phyloP scores from a whole-genome alignment of 169 alveolate genomes.

The Cryptosporidium bovis region DNA sequence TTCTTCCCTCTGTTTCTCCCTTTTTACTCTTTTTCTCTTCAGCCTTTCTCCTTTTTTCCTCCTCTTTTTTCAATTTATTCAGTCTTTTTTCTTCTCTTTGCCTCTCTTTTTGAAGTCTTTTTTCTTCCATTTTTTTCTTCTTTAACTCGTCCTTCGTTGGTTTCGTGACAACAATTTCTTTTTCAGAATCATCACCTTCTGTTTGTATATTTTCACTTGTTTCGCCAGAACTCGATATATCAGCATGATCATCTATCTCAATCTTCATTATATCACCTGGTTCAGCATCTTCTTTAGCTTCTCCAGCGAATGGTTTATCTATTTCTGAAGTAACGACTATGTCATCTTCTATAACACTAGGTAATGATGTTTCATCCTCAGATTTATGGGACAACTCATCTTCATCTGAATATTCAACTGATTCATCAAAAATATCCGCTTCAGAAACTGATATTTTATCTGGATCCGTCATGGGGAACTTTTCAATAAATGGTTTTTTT shows the following conservation, averaged over 20 bases:
- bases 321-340: background rate
- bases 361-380: background rate
- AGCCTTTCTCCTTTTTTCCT: no score
- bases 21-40: background rate
- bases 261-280: background rate
- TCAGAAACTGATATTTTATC: background rate
- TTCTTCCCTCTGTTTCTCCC: background rate
- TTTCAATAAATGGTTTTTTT: constrained; percentile 9
- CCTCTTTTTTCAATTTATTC: background rate
- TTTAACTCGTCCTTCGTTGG: background rate
- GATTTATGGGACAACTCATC: background rate
- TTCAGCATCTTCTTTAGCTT: background rate
- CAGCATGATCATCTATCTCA: background rate
- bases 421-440: background rate
- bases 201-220: background rate
- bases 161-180: background rate
- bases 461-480: background rate
- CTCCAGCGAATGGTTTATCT: background rate
- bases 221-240: background rate
- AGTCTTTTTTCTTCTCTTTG: constrained; percentile 1
- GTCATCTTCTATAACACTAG: background rate
- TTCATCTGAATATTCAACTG: no score
- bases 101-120: background rate
- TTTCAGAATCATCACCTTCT: background rate
- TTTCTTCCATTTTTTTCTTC: background rate